Percentiles rank a stretch among this genome's conserved stretches.
Evolutionary conservation across 202 grass and related monocot species (phyloP).

Genomic region (Carex sylvatica): DNA sequence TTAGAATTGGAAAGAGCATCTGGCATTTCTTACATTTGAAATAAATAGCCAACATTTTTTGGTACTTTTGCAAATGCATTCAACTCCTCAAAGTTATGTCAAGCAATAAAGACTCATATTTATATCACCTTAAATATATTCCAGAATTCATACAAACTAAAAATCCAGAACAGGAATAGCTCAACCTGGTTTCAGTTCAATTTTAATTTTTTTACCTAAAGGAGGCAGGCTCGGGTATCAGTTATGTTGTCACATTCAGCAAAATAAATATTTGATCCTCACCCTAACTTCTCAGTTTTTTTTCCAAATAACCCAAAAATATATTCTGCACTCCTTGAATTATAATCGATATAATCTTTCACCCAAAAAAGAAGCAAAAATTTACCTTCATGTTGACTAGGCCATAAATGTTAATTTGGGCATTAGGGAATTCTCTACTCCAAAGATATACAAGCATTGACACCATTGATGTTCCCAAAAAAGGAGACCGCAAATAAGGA

Average conservation of each 20-base stretch:
- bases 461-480: slow-evolving; percentile 68
- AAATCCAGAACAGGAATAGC: background rate
- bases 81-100: background rate
- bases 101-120: background rate
- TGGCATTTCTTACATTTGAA: background rate
- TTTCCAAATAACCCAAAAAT: background rate
- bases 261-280: background rate
- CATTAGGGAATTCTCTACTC: slow-evolving; percentile 89
- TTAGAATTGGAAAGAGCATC: background rate
- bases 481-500: slow-evolving; percentile 27
- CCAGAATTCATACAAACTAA: background rate
- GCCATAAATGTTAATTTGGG: slow-evolving; percentile 86
- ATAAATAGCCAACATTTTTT: background rate
- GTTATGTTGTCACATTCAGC: background rate
- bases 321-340: background rate
- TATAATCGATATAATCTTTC: background rate
- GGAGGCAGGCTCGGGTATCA: background rate
- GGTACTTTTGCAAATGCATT: background rate
- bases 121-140: background rate
- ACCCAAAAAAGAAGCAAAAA: background rate
- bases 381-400: slow-evolving; percentile 78
- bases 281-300: background rate
- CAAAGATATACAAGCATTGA: slow-evolving; percentile 92
- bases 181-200: background rate
- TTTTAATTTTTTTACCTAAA: background rate